Evolutionary conservation across 1,139 yeast genomes (phyloP).

Genomic region (Blastobotrys persicus): DNA sequence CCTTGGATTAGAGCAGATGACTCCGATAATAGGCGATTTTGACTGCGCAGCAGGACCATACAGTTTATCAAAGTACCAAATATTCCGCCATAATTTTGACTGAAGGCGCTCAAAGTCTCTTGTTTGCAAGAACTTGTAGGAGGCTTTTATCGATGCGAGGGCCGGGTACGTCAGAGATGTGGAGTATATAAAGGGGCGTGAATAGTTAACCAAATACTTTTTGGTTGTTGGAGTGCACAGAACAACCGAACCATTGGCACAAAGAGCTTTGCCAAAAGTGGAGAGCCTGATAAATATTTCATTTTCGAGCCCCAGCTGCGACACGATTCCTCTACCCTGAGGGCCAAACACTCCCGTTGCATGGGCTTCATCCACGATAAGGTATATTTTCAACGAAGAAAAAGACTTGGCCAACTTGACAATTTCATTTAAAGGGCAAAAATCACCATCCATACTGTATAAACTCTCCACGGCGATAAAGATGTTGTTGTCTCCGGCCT

Average conservation of each 20-base stretch:
- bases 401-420: conserved; percentile 16
- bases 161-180: conserved; percentile 25
- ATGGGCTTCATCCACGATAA: conserved; percentile 34
- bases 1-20: conserved; percentile 25
- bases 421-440: conserved; percentile 27
- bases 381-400: conserved; percentile 20
- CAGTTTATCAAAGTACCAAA: background rate
- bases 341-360: conserved; percentile 32
- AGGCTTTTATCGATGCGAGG: conserved; percentile 24
- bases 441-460: conserved; percentile 35
- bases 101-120: background rate
- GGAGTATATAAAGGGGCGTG: conserved; percentile 32
- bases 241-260: conserved; percentile 29
- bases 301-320: conserved; percentile 22
- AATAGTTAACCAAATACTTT: conserved; percentile 29
- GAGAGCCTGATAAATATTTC: conserved; percentile 28
- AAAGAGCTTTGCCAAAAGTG: conserved; percentile 34
- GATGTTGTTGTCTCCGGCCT: conserved; percentile 18
- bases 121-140: conserved; percentile 16
- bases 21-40: conserved; percentile 25
- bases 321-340: conserved; percentile 28
- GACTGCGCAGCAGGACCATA: conserved; percentile 13
- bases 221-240: conserved; percentile 24
- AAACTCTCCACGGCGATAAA: conserved; percentile 32
- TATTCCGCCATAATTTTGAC: background rate